These are phyloP conservation scores for Phalaenopsis hybrid DNA, from an alignment of 116 monocot species.

Conservation along the genomic window DNA sequence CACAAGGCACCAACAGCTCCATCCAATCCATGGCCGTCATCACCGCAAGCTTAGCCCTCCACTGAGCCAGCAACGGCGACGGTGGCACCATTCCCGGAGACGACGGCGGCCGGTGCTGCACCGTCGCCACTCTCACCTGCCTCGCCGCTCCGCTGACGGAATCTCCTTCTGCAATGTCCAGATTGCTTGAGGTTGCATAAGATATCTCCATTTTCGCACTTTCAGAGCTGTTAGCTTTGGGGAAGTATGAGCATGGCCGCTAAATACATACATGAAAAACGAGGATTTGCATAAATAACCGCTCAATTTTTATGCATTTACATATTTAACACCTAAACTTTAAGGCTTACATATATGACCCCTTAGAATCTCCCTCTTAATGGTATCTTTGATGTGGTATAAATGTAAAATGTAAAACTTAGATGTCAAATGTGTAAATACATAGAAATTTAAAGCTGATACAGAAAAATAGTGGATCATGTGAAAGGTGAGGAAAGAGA, in stretches of 20 bases:
- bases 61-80: conserved; percentile 12
- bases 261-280: conserved; percentile 5
- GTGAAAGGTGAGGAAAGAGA: conserved; percentile 4
- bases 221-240: neutral
- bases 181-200: conserved; percentile 21
- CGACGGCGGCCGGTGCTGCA: conserved; percentile 43
- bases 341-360: no score
- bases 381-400: no score
- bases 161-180: conserved; percentile 12
- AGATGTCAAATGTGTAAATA: no score
- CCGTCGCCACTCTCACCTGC: conserved; percentile 57
- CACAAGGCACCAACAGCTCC: conserved; percentile 60
- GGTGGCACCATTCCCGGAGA: conserved; percentile 10
- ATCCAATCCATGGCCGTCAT: conserved; percentile 58
- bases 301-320: no score
- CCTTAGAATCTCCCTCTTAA: no score
- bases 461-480: no score
- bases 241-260: neutral
- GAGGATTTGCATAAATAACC: no score
- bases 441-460: no score
- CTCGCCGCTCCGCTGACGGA: conserved; percentile 17
- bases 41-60: conserved; percentile 27
- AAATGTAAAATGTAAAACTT: no score
- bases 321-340: no score
- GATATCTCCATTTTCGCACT: conserved; percentile 12